phyloP scores from a whole-genome alignment of 2,329 filamentous ascomycete species.

The Botrytis fragariae region DNA sequence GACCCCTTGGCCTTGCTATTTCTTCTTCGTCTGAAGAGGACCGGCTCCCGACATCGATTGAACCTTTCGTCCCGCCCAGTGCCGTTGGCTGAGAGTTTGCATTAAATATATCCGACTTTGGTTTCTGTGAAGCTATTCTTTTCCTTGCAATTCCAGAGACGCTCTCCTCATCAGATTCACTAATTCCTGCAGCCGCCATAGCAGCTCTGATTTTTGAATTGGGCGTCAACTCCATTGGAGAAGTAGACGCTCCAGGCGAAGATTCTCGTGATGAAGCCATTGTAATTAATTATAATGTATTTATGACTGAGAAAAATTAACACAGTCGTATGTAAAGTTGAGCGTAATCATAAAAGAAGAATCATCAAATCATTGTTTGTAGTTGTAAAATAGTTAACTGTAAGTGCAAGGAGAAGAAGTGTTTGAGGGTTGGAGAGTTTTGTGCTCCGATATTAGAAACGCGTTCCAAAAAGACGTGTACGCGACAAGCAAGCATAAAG shows the following conservation, averaged over 20 bases:
- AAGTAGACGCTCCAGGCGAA: constrained; percentile 47
- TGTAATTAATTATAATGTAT: constrained; percentile 21
- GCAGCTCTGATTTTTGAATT: constrained; percentile 55
- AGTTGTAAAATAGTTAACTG: background rate
- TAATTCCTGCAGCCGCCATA: constrained; percentile 50
- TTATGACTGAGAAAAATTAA: background rate
- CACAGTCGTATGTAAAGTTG: background rate
- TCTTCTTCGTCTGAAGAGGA: constrained; percentile 43
- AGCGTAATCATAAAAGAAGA: constrained; percentile 19
- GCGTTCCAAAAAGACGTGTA: constrained; percentile 4
- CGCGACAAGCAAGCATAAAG: constrained; percentile 16
- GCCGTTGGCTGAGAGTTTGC: background rate
- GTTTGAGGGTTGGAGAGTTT: background rate
- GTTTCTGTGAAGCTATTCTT: constrained; percentile 24
- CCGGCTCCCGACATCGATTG: background rate
- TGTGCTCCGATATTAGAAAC: constrained; percentile 8
- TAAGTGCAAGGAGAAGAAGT: background rate
- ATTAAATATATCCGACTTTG: constrained; percentile 19
- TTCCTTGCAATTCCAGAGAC: constrained; percentile 27
- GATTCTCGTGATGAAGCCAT: constrained; percentile 52
- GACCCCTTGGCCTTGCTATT: constrained; percentile 56
- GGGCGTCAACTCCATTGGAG: constrained; percentile 46
- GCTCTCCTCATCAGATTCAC: constrained; percentile 46
- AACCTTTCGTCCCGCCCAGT: background rate
- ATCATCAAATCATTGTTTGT: constrained; percentile 19